Percentiles rank a stretch among this genome's conserved stretches.
phyloP scores from a whole-genome alignment of 2,329 filamentous ascomycete species.

The Alternaria gaisen region DNA sequence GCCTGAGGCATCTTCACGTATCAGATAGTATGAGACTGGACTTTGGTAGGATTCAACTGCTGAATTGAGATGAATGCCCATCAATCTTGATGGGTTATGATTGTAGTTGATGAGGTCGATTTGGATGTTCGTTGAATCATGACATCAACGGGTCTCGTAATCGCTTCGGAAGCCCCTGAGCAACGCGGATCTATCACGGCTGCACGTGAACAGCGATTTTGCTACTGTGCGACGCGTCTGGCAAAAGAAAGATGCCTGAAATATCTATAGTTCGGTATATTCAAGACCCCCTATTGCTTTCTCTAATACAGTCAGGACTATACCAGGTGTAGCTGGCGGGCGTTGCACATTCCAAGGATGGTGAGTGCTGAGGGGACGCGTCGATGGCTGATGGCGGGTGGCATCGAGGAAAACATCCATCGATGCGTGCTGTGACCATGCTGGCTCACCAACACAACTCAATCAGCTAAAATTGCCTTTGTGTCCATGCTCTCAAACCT shows the following conservation, averaged over 20 bases:
- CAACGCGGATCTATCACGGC: slow-evolving; percentile 18
- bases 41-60: background rate
- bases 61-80: background rate
- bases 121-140: background rate
- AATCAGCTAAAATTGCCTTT: background rate
- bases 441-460: background rate
- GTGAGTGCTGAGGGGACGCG: background rate
- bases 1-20: slow-evolving; percentile 18
- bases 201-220: slow-evolving; percentile 7
- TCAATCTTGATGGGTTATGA: background rate
- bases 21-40: background rate
- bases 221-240: background rate
- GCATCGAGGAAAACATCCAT: background rate
- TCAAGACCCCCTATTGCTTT: background rate
- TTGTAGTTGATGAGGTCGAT: background rate
- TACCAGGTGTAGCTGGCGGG: background rate
- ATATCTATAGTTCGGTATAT: background rate
- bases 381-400: background rate
- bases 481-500: background rate
- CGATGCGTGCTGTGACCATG: background rate
- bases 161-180: slow-evolving; percentile 1
- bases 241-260: background rate
- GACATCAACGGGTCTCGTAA: slow-evolving; percentile 23
- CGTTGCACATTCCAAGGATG: background rate
- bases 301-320: background rate